These are phyloP conservation scores for Hanseniaspora thailandica DNA, from an alignment of 805 yeast species.

Conservation along the genomic window DNA sequence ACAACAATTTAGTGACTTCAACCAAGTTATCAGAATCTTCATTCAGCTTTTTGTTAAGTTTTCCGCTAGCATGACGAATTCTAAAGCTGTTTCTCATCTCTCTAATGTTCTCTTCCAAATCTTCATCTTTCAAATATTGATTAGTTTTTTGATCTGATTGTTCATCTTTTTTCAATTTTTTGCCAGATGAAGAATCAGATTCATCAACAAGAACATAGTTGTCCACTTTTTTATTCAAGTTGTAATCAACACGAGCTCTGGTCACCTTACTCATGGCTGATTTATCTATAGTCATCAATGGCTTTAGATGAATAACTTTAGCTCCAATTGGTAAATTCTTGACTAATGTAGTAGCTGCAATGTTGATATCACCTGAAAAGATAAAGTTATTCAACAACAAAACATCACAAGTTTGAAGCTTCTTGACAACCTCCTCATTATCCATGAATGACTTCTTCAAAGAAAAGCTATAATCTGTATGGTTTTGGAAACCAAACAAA, in stretches of 20 bases:
- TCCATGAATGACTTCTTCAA: constrained; percentile 60
- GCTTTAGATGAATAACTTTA: constrained; percentile 65
- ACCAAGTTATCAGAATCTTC: background rate
- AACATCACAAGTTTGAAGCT: constrained; percentile 54
- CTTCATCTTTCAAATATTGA: background rate
- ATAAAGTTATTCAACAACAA: constrained; percentile 72
- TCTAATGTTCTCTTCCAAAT: background rate
- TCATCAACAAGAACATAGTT: background rate
- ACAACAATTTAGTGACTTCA: background rate
- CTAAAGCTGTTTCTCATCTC: background rate
- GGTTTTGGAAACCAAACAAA: constrained; percentile 47
- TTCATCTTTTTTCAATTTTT: background rate
- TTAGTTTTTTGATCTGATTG: background rate
- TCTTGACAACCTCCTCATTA: constrained; percentile 43
- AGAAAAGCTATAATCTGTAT: constrained; percentile 47
- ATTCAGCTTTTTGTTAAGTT: background rate
- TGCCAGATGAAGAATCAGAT: background rate
- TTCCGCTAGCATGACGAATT: background rate
- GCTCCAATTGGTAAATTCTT: constrained; percentile 59
- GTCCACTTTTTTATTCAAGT: background rate
- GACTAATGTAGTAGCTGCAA: constrained; percentile 53
- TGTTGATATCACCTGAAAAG: constrained; percentile 65
- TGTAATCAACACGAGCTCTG: background rate
- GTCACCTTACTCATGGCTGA: constrained; percentile 21
- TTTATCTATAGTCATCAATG: constrained; percentile 63